phyloP scores from a whole-genome alignment of 2,329 filamentous ascomycete species.

The Trichothecium sympodiale region DNA sequence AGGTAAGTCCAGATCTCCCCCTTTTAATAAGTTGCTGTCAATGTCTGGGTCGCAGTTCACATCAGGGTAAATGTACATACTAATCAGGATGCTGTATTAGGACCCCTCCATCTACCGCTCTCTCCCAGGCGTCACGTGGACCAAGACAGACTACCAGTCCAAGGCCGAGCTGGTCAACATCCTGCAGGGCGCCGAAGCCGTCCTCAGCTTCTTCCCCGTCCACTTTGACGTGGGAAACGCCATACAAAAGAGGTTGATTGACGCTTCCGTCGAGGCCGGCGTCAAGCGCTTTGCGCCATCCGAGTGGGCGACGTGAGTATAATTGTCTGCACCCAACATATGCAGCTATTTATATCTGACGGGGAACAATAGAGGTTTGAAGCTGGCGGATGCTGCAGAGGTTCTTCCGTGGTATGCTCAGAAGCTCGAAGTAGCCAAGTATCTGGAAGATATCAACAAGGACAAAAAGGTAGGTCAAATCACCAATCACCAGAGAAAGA shows the following conservation, averaged over 20 bases:
- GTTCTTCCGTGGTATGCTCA: constrained; percentile 33
- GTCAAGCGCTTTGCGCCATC: constrained; percentile 51
- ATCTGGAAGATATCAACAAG: constrained; percentile 39
- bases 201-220: constrained; percentile 38
- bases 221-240: constrained; percentile 18
- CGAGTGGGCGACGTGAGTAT: constrained; percentile 37
- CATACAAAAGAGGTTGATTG: constrained; percentile 33
- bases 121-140: constrained; percentile 22
- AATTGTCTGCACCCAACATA: no score
- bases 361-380: no score
- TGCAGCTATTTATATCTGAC: no score
- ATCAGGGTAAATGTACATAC: no score
- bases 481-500: no score
- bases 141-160: constrained; percentile 31
- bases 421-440: constrained; percentile 35
- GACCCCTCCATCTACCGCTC: background rate
- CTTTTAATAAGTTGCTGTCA: no score
- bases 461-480: constrained; percentile 21
- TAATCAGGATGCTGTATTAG: no score
- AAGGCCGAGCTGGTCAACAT: constrained; percentile 18
- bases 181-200: constrained; percentile 36
- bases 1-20: background rate
- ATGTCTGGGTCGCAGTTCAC: no score
- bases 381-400: constrained; percentile 4
- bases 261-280: constrained; percentile 45